phyloP scores from a whole-genome alignment of 148 eudicot species.

The Nepenthes gracilis region DNA sequence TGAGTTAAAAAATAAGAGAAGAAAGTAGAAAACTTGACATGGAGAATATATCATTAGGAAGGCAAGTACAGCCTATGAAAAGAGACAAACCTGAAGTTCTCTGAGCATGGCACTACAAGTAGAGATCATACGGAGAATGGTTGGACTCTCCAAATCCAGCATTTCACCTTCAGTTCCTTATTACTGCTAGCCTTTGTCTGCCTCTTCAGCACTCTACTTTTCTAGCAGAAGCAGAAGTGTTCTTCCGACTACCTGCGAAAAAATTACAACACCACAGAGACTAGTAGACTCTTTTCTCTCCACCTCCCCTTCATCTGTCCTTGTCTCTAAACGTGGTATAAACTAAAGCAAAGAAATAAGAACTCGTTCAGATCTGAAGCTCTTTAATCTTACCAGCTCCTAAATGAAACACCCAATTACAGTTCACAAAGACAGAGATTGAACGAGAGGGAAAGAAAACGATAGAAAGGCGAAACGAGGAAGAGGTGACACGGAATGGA shows the following conservation, averaged over 20 bases:
- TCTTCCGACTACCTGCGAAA: no score
- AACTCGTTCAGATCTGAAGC: conserved; percentile 9
- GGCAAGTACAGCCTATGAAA: background rate
- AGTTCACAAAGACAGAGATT: background rate
- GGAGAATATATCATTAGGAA: background rate
- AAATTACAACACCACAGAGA: no score
- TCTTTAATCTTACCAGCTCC: background rate
- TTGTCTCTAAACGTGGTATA: background rate
- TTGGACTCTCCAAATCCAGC: background rate
- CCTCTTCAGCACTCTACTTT: no score
- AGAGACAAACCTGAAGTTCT: background rate
- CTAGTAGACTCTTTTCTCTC: no score
- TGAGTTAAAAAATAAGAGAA: background rate
- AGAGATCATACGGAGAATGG: background rate
- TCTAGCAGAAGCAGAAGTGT: background rate
- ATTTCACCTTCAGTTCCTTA: background rate
- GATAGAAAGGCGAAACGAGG: background rate
- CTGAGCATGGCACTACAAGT: background rate
- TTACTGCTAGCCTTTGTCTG: no score
- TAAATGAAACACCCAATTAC: background rate
- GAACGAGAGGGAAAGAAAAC: conserved; percentile 1
- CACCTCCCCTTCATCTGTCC: background rate
- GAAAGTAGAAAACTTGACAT: background rate
- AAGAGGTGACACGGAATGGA: background rate
- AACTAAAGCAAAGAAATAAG: background rate